These are phyloP conservation scores for Phytophthora constricta DNA, from an alignment of 352 stramenopile genomes.

Conservation along the genomic window DNA sequence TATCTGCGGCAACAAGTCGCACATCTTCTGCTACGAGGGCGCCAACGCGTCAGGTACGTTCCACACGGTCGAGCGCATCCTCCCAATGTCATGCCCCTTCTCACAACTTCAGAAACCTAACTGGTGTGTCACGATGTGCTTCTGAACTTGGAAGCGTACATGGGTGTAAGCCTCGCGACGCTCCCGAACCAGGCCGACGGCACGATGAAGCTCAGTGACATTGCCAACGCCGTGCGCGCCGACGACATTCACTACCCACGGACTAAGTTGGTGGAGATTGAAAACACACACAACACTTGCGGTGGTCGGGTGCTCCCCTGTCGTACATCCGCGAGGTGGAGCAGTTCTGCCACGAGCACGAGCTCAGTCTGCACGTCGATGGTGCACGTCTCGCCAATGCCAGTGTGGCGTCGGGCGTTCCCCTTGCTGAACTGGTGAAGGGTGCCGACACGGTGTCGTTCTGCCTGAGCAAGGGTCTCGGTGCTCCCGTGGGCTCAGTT, in stretches of 20 bases:
- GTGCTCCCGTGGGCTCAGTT: constrained; percentile 93
- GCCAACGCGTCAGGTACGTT: constrained; percentile 82
- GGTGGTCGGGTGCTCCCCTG: constrained; percentile 91
- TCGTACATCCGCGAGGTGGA: constrained; percentile 84
- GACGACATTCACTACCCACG: constrained; percentile 84
- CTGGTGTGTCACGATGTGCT: not conserved
- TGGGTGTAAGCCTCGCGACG: constrained; percentile 89
- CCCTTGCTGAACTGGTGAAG: constrained; percentile 80
- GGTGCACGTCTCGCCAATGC: constrained; percentile 96
- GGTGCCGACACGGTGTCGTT: constrained; percentile 92
- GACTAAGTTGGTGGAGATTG: constrained; percentile 93
- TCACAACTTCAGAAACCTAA: constrained; percentile 1
- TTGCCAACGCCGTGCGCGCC: constrained; percentile 70
- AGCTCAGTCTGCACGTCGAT: constrained; percentile 95
- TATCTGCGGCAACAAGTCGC: constrained; percentile 94
- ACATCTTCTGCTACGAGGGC: constrained; percentile 98
- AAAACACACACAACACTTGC: constrained; percentile 99
- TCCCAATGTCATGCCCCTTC: not conserved
- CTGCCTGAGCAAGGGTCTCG: constrained; percentile 96
- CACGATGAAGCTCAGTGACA: constrained; percentile 80
- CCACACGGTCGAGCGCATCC: not conserved
- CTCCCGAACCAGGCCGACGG: constrained; percentile 83
- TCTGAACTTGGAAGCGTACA: constrained; percentile 59
- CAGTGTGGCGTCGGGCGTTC: constrained; percentile 75
- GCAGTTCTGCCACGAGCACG: constrained; percentile 70